Base-by-base conservation (phyloP, 2,329 filamentous ascomycete genomes). In the Stemphylium lycopersici region DNA sequence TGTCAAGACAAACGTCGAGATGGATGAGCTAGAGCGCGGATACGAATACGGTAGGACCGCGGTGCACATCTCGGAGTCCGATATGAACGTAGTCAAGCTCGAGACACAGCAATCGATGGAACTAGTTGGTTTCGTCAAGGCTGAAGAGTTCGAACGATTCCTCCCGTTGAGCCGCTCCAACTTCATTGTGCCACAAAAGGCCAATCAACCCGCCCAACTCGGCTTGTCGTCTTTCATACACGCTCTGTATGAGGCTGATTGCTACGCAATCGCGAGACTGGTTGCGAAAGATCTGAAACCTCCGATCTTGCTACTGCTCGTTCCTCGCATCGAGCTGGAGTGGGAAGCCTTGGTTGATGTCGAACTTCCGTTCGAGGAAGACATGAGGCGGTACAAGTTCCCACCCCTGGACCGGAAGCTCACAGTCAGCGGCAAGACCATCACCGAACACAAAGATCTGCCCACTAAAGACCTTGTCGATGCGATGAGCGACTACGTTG, bases 41-140 rank as follows among this genome's bases (percentile, higher is more conserved):
- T 99, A 93, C 68, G 88, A 91, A 68, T 99, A 99, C 71, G 95
- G 95, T 40, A 85, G 92, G 52, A 97, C 93, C 0, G 91, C 90
- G 2, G 93, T 99, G 1, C 88, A 90, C 62, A 96, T 99, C 63
- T 90, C 86, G 61, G 88, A 93, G 64, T 89, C 89, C 0, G 93
- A 99, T 66, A 84, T 89, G 72, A 91, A 93, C 63, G 87, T 97
- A 52, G 96, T 91, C n/a, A 92, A 90, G 61, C 82, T 97, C 31
- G 88, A 96, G 66, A 95, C 91, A 0, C 76, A 79, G 8, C 87
- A 89, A 54, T 83, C 84, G 6, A 86, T 98, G 52, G 88, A 91
- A 3, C 88, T 99, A 37, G 79, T 99, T 46, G 95, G 95, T 0
- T 99, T 99, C 66, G 84, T 98, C 26, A 85, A 87, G 2, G 84